These are phyloP conservation scores for Citrus australasica DNA, from an alignment of 345 rosid genomes.

Conservation along the genomic window DNA sequence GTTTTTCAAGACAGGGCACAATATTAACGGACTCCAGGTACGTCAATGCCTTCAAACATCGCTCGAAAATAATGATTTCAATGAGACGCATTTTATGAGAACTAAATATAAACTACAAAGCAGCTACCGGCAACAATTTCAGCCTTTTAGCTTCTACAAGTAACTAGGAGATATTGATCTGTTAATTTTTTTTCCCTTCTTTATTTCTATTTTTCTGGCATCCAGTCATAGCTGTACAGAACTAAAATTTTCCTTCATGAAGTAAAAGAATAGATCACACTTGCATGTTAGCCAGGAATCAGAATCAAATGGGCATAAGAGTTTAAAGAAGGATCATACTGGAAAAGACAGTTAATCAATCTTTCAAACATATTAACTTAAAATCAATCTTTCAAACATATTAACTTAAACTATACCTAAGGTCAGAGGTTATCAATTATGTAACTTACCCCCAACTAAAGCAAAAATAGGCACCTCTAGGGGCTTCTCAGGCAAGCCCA, in stretches of 20 bases:
- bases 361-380: background rate
- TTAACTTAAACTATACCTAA: background rate
- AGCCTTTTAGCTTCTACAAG: background rate
- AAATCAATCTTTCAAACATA: background rate
- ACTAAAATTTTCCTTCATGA: background rate
- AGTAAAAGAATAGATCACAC: background rate
- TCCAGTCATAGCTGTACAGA: background rate
- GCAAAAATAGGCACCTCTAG: conserved; percentile 74
- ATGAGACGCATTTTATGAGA: background rate
- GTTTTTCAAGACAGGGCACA: background rate
- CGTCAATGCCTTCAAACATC: background rate
- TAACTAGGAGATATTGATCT: background rate
- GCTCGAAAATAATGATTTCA: background rate
- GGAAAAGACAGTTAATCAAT: background rate
- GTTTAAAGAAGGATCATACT: background rate
- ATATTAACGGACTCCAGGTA: background rate
- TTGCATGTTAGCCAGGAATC: background rate
- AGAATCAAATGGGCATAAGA: background rate
- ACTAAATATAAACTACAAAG: background rate
- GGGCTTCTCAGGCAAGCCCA: conserved; percentile 80
- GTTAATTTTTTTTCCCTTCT: background rate
- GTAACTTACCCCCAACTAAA: conserved; percentile 53
- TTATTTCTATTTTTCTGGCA: background rate
- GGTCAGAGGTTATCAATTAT: background rate
- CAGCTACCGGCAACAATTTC: background rate